Evolutionary conservation across 495 filamentous ascomycete genomes (phyloP).

Genomic region (Sporormia fimetaria): DNA sequence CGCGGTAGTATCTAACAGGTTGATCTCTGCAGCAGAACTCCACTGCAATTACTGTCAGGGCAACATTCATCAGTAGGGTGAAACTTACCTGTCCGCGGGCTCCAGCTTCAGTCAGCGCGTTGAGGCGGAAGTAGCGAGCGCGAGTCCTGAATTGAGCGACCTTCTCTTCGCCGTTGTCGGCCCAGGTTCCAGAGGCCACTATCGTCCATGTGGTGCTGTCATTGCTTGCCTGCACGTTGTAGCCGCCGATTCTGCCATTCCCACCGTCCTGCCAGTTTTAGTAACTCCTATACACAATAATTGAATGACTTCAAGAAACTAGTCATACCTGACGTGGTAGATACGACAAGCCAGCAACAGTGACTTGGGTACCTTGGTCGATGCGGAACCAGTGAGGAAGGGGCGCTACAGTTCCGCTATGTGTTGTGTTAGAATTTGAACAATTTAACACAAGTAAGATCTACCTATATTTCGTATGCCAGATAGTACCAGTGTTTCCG

Average conservation of each 20-base stretch:
- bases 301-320: no score
- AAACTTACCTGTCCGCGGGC: constrained; percentile 25
- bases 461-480: constrained; percentile 15
- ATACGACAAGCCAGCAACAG: constrained; percentile 10
- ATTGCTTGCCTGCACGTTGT: constrained; percentile 32
- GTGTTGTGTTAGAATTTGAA: no score
- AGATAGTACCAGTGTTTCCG: constrained; percentile 5
- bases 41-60: no score
- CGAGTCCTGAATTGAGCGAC: constrained; percentile 35
- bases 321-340: no score
- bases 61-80: no score
- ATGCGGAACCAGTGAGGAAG: constrained; percentile 18
- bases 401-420: not conserved
- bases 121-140: constrained; percentile 37
- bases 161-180: constrained; percentile 30
- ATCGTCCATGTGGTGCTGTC: constrained; percentile 29
- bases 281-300: no score
- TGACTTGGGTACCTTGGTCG: constrained; percentile 2
- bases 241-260: constrained; percentile 35
- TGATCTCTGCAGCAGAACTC: constrained; percentile 32
- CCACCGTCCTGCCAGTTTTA: constrained; percentile 23
- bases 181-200: constrained; percentile 39
- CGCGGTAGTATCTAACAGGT: constrained; percentile 1
- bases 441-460: no score
- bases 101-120: constrained; percentile 32